Percentiles rank a stretch among this genome's conserved stretches.
Conservation (phyloP, 352 stramenopile genomes). For the Phytopythium oedochilum region DNA sequence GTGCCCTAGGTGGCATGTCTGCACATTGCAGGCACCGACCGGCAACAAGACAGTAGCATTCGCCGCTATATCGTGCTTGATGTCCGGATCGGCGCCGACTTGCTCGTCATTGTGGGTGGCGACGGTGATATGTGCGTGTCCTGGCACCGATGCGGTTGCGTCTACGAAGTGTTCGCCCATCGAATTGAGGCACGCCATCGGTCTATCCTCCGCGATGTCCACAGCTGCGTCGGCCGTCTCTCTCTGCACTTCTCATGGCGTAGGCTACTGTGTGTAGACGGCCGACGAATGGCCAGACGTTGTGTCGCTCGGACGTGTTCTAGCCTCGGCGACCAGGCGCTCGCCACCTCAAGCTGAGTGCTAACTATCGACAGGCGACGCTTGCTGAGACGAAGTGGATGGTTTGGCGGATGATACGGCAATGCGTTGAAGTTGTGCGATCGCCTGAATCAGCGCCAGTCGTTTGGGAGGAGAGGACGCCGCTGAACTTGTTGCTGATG, state of each 20-base stretch:
- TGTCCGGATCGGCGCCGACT: too few species aligned
- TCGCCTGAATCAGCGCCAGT: neutral
- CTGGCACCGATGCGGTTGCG: neutral
- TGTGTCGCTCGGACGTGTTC: neutral
- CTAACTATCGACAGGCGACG: neutral
- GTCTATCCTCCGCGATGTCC: neutral
- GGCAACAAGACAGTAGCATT: too few species aligned
- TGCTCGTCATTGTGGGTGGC: neutral
- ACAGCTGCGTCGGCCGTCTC: neutral
- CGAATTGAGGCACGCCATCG: neutral
- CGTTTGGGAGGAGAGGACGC: neutral
- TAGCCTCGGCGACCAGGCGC: neutral
- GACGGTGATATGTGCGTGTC: neutral
- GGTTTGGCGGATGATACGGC: too few species aligned
- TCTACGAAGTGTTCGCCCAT: too few species aligned
- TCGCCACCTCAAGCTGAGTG: neutral
- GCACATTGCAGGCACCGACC: too few species aligned
- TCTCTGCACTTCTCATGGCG: too few species aligned
- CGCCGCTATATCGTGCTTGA: too few species aligned
- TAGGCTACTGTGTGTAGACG: too few species aligned
- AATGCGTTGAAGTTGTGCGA: too few species aligned
- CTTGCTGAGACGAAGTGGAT: too few species aligned
- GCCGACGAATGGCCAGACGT: neutral
- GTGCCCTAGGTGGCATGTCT: too few species aligned
- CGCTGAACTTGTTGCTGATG: neutral